Conservation (phyloP, 192 early-diverging fungal species). For the Tieghemiomyces parasiticus region DNA sequence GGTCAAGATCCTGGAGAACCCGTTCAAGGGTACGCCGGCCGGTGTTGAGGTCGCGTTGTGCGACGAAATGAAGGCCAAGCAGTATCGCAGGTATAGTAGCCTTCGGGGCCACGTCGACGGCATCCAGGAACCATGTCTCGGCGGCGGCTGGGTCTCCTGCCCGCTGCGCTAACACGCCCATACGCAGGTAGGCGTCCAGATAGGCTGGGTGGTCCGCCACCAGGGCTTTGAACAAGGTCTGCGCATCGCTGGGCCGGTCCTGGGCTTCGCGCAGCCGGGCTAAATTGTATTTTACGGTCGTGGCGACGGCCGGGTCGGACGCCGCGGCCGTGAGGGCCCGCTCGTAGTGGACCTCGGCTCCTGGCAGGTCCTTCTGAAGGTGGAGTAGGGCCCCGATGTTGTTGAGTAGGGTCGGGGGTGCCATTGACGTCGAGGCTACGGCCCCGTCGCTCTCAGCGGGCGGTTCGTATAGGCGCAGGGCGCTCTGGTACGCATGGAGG, state of each 20-base stretch:
- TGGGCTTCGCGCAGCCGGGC: constrained; percentile 50
- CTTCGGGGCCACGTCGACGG: constrained; percentile 43
- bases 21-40: constrained; percentile 62
- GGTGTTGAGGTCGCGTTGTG: constrained; percentile 38
- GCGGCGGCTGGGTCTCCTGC: constrained; percentile 38
- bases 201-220: constrained; percentile 50
- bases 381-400: constrained; percentile 76
- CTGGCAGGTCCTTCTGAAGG: constrained; percentile 25
- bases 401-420: constrained; percentile 52
- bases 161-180: constrained; percentile 50
- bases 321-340: constrained; percentile 8
- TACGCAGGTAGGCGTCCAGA: constrained; percentile 59
- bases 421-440: not conserved
- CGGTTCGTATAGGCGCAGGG: constrained; percentile 21
- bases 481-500: constrained; percentile 26
- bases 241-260: constrained; percentile 37
- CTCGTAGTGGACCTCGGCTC: constrained; percentile 13
- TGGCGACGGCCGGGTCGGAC: constrained; percentile 7
- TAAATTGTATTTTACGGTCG: constrained; percentile 61
- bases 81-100: constrained; percentile 49
- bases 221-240: constrained; percentile 46
- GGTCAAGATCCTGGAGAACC: constrained; percentile 60
- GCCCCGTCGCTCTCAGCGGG: too few species aligned
- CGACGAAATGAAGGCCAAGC: constrained; percentile 51
- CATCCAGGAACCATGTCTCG: constrained; percentile 40